These are phyloP conservation scores for Alternaria brassicicola DNA, from an alignment of 2,329 filamentous ascomycete genomes.

Conservation along the genomic window DNA sequence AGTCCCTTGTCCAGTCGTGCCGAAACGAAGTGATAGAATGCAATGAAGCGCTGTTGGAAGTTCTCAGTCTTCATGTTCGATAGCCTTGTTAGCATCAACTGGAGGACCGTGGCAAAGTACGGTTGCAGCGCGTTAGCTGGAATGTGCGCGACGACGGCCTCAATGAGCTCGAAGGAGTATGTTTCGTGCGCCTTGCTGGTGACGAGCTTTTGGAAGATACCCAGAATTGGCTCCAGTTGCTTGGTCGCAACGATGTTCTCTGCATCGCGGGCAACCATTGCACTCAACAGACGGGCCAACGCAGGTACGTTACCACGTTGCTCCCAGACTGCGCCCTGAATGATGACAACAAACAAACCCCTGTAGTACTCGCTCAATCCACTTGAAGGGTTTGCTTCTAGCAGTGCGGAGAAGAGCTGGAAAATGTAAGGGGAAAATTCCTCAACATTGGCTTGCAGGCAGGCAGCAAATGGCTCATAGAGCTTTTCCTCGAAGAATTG, in stretches of 20 bases:
- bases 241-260: conserved; percentile 76
- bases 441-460: conserved; percentile 81
- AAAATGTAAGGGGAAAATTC: conserved; percentile 98
- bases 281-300: conserved; percentile 80
- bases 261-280: conserved; percentile 79
- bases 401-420: conserved; percentile 87
- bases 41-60: conserved; percentile 84
- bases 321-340: conserved; percentile 87
- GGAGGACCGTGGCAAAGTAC: conserved; percentile 81
- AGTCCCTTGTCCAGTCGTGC: conserved; percentile 80
- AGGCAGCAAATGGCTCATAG: conserved; percentile 80
- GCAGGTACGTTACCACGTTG: conserved; percentile 91
- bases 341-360: conserved; percentile 75
- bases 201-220: conserved; percentile 92
- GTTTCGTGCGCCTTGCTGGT: conserved; percentile 81
- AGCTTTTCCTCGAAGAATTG: conserved; percentile 78
- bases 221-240: conserved; percentile 86
- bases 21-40: conserved; percentile 92
- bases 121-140: conserved; percentile 74
- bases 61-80: conserved; percentile 79
- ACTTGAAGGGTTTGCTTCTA: conserved; percentile 83
- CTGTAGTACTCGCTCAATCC: conserved; percentile 82
- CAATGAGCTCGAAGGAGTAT: conserved; percentile 88
- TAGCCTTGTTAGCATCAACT: conserved; percentile 77
- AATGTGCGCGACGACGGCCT: conserved; percentile 76